These are phyloP conservation scores for Tetracladium marchalianum DNA, from an alignment of 495 filamentous ascomycete species.

Conservation along the genomic window DNA sequence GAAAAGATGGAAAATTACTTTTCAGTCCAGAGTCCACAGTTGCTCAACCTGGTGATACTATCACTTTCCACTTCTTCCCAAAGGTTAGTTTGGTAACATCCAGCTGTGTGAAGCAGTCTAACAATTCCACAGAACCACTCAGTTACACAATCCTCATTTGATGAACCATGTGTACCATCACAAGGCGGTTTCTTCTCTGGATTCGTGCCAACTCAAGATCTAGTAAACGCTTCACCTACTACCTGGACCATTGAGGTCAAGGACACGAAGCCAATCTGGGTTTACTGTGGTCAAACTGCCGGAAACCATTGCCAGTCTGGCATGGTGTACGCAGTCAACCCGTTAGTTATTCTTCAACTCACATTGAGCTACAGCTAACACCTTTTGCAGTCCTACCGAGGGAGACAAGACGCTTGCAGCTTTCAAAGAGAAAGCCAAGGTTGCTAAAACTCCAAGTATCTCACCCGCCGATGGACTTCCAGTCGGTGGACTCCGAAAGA, in stretches of 20 bases:
- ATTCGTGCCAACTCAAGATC: conserved; percentile 23
- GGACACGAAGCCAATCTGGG: conserved; percentile 54
- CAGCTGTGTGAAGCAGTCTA: background rate
- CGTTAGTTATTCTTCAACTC: background rate
- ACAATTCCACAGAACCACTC: conserved; percentile 46
- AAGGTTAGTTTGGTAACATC: background rate
- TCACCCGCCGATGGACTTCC: conserved; percentile 27
- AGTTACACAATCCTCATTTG: conserved; percentile 59
- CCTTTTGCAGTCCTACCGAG: conserved; percentile 7
- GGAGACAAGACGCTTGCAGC: conserved; percentile 28
- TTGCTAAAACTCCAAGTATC: conserved; percentile 23
- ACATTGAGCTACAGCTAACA: background rate
- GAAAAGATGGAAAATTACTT: conserved; percentile 4
- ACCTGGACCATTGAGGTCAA: conserved; percentile 52
- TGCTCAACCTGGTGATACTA: background rate
- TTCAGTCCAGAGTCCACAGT: background rate
- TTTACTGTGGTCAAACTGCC: conserved; percentile 47
- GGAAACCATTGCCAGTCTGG: conserved; percentile 54
- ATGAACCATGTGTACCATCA: conserved; percentile 44
- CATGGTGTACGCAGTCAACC: conserved; percentile 36
- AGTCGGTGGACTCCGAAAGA: conserved; percentile 22
- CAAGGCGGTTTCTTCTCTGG: conserved; percentile 32
- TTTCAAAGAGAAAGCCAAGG: conserved; percentile 26
- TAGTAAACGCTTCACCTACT: conserved; percentile 35
- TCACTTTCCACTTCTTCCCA: background rate